phyloP scores from a whole-genome alignment of 768 basidiomycete genomes.

The Pulveroboletus sp. region DNA sequence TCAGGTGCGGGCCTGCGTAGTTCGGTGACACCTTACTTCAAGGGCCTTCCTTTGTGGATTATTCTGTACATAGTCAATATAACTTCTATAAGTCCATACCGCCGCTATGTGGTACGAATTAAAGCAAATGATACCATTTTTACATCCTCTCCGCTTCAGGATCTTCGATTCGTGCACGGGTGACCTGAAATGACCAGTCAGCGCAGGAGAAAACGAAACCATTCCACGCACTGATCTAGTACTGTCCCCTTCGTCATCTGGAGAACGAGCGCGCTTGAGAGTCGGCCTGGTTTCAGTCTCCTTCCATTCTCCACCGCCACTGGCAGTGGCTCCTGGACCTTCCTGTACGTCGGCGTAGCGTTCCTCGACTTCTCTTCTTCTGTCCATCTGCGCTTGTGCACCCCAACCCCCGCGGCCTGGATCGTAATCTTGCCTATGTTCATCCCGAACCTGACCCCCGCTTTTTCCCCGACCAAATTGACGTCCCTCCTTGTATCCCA shows the following conservation, averaged over 20 bases:
- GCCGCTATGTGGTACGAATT: slow-evolving; percentile 19
- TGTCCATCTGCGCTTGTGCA: slow-evolving; percentile 77
- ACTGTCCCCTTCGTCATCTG: slow-evolving; percentile 69
- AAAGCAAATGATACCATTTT: slow-evolving; percentile 22
- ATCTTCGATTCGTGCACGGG: slow-evolving; percentile 60
- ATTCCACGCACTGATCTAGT: slow-evolving; percentile 47
- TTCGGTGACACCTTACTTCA: slow-evolving; percentile 38
- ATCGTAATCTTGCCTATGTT: slow-evolving; percentile 96
- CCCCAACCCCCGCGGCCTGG: slow-evolving; percentile 95
- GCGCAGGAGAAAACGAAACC: not conserved
- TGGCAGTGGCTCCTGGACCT: slow-evolving; percentile 74
- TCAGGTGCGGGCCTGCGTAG: slow-evolving; percentile 44
- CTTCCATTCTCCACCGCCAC: slow-evolving; percentile 86
- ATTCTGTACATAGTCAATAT: slow-evolving; percentile 14
- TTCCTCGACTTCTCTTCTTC: slow-evolving; percentile 80
- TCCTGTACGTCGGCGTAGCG: slow-evolving; percentile 80
- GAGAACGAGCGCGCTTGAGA: slow-evolving; percentile 71
- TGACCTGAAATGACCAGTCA: slow-evolving; percentile 38
- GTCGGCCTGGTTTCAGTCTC: slow-evolving; percentile 47
- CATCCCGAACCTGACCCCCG: slow-evolving; percentile 94
- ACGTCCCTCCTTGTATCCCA: slow-evolving; percentile 93
- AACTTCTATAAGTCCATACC: slow-evolving; percentile 14
- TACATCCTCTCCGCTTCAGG: slow-evolving; percentile 70
- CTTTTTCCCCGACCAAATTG: slow-evolving; percentile 98
- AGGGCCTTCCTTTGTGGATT: slow-evolving; percentile 2